Evolutionary conservation across 768 basidiomycete species (phyloP), one percentile per base, ranked within the genome.

Genomic region (Kondoa malvinella): DNA sequence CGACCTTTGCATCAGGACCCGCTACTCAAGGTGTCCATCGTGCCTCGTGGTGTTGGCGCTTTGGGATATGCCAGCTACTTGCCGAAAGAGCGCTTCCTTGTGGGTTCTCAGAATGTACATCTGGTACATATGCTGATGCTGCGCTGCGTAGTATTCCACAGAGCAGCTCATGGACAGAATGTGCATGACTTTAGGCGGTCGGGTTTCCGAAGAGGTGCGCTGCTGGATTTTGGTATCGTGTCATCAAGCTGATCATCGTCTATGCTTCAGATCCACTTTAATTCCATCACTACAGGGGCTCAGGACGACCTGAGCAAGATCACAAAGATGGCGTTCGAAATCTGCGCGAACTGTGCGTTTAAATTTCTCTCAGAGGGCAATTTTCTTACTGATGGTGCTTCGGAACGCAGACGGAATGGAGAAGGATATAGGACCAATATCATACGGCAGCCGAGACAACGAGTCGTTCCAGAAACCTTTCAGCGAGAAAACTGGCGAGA

Each of bases 251-350:
- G n/a, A n/a, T n/a, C n/a, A n/a, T n/a, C n/a, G n/a, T n/a, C n/a
- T n/a, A n/a, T n/a, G n/a, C n/a, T n/a, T n/a, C n/a, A 99, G 78
- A 92, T 99, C 68, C 95, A 97, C 81, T 99, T 99, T 75, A 89
- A 89, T 25, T 69, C 76, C 3, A 92, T 99, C 77, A 99, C 95
- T 1, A 92, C 94, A 1, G 95, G 95, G 70, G 95, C 95, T 1
- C 92, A 96, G 78, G 95, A 99, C 74, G 95, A 99, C 76, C 80
- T 99, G 57, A 90, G 92, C 78, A 97, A 97, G 80, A 94, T 99
- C 70, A 96, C 95, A 2, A 84, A 87, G 69, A 92, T 97, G 87
- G 95, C 95, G 17, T 95, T 92, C 71, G 92, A 96, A 71, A 66
- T 72, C 16, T 68, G 68, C 62, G 69, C 74, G 2, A 73, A 72